Evolutionary conservation across 345 rosid genomes (phyloP).

Genomic region (Clausena lansium): DNA sequence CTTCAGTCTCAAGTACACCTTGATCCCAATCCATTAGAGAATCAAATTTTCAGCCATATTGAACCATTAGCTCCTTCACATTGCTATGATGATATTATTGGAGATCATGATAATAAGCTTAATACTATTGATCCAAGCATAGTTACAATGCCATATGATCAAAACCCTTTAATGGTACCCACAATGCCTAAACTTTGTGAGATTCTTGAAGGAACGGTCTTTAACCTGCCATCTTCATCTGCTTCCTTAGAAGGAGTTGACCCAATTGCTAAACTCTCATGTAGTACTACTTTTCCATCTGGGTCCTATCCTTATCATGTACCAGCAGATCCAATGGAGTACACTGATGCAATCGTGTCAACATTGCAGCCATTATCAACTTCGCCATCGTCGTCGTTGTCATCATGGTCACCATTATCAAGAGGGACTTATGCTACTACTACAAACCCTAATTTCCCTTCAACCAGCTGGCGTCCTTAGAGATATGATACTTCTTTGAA

Average conservation of each 20-base stretch:
- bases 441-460: constrained; percentile 55
- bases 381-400: constrained; percentile 33
- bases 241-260: constrained; percentile 22
- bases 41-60: constrained; percentile 24
- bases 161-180: constrained; percentile 15
- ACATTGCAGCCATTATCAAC: constrained; percentile 23
- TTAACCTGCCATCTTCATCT: constrained; percentile 25
- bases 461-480: constrained; percentile 54
- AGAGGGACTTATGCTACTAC: constrained; percentile 33
- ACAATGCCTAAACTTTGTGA: constrained; percentile 55
- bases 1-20: constrained; percentile 17
- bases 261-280: constrained; percentile 27
- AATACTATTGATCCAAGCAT: constrained; percentile 24
- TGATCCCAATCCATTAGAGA: constrained; percentile 23
- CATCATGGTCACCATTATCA: constrained; percentile 39
- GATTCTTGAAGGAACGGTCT: constrained; percentile 45
- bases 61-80: not conserved
- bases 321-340: constrained; percentile 43
- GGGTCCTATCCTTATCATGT: constrained; percentile 20
- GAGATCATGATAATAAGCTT: no score
- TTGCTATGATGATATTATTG: not conserved
- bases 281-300: constrained; percentile 18
- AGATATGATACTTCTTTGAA: constrained; percentile 11
- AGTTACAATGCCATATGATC: constrained; percentile 20
- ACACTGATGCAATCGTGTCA: constrained; percentile 57